Conservation (phyloP, 176 grass and related monocot species). For the Chloris gayana region DNA sequence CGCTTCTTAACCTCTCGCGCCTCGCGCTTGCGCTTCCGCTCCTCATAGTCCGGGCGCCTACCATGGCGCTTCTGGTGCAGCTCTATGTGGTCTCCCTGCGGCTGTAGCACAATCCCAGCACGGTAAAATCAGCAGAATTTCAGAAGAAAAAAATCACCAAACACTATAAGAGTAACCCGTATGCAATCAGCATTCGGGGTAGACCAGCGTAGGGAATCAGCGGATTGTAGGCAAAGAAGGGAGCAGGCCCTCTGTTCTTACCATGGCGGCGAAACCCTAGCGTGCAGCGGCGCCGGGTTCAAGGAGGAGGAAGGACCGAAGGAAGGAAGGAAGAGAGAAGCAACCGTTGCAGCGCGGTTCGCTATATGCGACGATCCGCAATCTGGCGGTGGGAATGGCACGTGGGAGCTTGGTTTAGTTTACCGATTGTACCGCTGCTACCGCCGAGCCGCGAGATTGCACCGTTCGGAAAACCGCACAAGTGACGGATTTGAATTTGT, state of each 20-base stretch:
- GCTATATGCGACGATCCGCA: no score
- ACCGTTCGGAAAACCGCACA: no score
- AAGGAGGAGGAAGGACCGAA: no score
- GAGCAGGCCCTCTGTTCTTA: background rate
- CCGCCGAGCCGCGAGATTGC: no score
- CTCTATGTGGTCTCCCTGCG: slow-evolving; percentile 87
- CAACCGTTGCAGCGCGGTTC: background rate
- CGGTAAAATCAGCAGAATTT: slow-evolving; percentile 11
- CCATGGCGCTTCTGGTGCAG: slow-evolving; percentile 91
- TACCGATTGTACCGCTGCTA: no score
- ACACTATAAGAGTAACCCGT: background rate
- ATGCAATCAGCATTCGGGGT: background rate
- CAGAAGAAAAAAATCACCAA: background rate
- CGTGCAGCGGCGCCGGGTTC: background rate
- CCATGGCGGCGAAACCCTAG: slow-evolving; percentile 44
- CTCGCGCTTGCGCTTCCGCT: slow-evolving; percentile 80
- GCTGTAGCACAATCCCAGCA: slow-evolving; percentile 48
- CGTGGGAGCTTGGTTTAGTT: no score
- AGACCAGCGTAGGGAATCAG: background rate
- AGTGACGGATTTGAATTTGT: no score
- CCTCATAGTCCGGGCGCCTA: slow-evolving; percentile 63
- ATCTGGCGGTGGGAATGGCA: background rate
- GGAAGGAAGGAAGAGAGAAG: background rate
- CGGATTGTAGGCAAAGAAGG: background rate
- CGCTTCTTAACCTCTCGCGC: slow-evolving; percentile 73